Percentiles rank a stretch among this genome's conserved stretches.
Evolutionary conservation across 2,329 filamentous ascomycete species (phyloP).

Genomic region (Pleoardoris graminearum): DNA sequence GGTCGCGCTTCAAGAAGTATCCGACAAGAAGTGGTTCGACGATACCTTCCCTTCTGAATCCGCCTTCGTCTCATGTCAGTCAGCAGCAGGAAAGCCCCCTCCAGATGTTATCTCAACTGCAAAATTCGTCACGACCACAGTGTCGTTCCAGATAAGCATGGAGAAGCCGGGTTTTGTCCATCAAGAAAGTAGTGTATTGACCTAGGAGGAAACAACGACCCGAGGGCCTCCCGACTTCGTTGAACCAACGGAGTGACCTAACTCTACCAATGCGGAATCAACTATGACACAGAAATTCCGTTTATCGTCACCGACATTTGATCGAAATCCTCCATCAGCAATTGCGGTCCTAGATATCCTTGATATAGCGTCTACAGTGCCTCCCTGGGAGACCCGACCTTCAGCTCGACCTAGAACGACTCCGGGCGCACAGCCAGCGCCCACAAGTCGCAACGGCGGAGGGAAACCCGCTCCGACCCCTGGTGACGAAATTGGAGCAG

Average conservation of each 20-base stretch:
- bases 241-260: background rate
- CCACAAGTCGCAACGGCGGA: background rate
- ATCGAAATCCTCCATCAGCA: slow-evolving; percentile 3
- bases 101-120: slow-evolving; percentile 14
- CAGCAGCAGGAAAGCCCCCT: slow-evolving; percentile 2
- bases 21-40: slow-evolving; percentile 21
- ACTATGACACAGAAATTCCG: background rate
- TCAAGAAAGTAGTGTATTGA: background rate
- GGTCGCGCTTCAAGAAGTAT: slow-evolving; percentile 16
- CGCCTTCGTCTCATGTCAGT: slow-evolving; percentile 19
- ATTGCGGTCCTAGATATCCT: background rate
- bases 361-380: background rate
- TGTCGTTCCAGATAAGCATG: slow-evolving; percentile 7
- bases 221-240: background rate
- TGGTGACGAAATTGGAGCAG: background rate
- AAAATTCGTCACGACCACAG: slow-evolving; percentile 17
- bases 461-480: background rate
- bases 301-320: slow-evolving; percentile 2
- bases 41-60: slow-evolving; percentile 19
- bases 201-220: background rate
- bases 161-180: slow-evolving; percentile 4
- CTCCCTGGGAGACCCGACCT: background rate
- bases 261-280: background rate
- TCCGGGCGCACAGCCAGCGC: background rate
- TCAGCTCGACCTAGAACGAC: background rate